A percentile compares a stretch with the other conserved stretches of the same genome.
Evolutionary conservation across 345 rosid species (phyloP).

Genomic region (Chamaenerion angustifolium): DNA sequence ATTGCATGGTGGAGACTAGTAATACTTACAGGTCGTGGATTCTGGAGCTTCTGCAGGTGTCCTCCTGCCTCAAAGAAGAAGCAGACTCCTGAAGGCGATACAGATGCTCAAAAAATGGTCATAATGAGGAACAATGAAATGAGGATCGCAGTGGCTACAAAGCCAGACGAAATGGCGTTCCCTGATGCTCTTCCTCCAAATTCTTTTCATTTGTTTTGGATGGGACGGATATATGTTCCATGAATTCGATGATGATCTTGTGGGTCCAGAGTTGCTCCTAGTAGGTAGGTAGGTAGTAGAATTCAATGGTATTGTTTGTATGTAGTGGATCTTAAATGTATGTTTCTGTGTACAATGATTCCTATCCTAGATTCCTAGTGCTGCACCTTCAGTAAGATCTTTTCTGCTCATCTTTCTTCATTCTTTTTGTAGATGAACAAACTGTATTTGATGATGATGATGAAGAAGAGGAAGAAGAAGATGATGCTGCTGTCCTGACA

Average conservation of each 20-base stretch:
- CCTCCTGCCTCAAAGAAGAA: constrained; percentile 13
- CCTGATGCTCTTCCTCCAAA: constrained; percentile 40
- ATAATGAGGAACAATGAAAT: constrained; percentile 82
- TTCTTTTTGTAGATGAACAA: too few relatives aligned
- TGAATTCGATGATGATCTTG: constrained; percentile 25
- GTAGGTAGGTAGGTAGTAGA: background rate
- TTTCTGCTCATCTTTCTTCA: too few relatives aligned
- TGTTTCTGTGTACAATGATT: too few relatives aligned
- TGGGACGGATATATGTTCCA: constrained; percentile 48
- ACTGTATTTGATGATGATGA: too few relatives aligned
- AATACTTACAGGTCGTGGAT: constrained; percentile 30
- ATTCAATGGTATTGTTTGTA: too few relatives aligned
- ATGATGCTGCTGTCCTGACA: too few relatives aligned
- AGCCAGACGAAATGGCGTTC: constrained; percentile 88
- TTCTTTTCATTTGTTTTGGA: constrained; percentile 53
- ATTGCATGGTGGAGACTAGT: too few relatives aligned
- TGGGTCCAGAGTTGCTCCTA: constrained; percentile 41
- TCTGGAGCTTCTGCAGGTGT: constrained; percentile 22
- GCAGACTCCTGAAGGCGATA: constrained; percentile 1
- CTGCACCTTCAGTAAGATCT: too few relatives aligned
- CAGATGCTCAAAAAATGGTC: constrained; percentile 89
- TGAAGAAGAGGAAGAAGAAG: too few relatives aligned
- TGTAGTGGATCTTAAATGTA: background rate
- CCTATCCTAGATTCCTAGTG: too few relatives aligned
- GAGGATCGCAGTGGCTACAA: constrained; percentile 85